phyloP scores from a whole-genome alignment of 768 basidiomycete genomes.

The Suillus fuscotomentosus region DNA sequence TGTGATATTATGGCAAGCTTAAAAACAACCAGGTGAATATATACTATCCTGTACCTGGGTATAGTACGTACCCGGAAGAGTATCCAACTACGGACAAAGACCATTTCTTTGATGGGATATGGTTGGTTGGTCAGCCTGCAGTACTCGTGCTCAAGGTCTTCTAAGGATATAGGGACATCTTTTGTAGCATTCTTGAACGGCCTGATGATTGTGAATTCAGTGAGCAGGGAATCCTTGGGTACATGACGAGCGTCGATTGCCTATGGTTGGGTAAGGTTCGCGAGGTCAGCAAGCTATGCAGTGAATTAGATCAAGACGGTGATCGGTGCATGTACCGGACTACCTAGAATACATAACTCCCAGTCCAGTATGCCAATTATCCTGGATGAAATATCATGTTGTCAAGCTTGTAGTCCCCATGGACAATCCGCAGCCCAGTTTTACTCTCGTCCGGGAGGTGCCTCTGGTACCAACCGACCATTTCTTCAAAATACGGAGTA shows the following conservation, averaged over 20 bases:
- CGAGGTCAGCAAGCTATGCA: slow-evolving; percentile 78
- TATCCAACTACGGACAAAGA: slow-evolving; percentile 85
- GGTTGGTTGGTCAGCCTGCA: slow-evolving; percentile 61
- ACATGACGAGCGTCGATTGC: slow-evolving; percentile 46
- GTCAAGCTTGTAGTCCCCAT: slow-evolving; percentile 98
- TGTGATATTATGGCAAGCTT: slow-evolving; percentile 82
- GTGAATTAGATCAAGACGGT: not conserved
- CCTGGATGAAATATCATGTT: slow-evolving; percentile 90
- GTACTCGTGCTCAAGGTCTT: slow-evolving; percentile 78
- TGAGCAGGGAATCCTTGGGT: slow-evolving; percentile 22
- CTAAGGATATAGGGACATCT: slow-evolving; percentile 61
- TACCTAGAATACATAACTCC: slow-evolving; percentile 95
- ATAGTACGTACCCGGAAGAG: slow-evolving; percentile 61
- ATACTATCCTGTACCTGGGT: not conserved
- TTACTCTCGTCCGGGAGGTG: slow-evolving; percentile 77
- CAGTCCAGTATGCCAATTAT: slow-evolving; percentile 97
- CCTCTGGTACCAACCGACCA: slow-evolving; percentile 73
- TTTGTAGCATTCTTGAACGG: slow-evolving; percentile 63
- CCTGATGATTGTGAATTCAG: slow-evolving; percentile 32
- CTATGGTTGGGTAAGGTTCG: slow-evolving; percentile 89
- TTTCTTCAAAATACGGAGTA: slow-evolving; percentile 71
- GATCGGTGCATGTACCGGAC: slow-evolving; percentile 55
- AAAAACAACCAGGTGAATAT: slow-evolving; percentile 6
- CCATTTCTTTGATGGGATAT: slow-evolving; percentile 78
- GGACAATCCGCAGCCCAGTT: slow-evolving; percentile 82